phyloP scores from a whole-genome alignment of 2,329 filamentous ascomycete genomes.

The Macrophomina phaseolina region DNA sequence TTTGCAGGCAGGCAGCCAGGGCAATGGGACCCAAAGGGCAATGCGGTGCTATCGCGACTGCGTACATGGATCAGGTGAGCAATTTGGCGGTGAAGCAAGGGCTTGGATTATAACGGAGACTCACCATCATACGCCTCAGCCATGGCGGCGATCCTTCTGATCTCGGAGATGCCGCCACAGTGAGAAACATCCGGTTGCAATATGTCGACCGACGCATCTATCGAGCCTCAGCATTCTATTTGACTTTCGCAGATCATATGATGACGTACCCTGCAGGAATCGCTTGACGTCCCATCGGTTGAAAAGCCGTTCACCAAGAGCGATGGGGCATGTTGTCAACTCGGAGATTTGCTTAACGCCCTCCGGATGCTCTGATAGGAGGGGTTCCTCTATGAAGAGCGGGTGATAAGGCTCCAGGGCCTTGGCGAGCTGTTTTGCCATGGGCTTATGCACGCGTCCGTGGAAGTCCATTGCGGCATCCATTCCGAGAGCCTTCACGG shows the following conservation, averaged over 20 bases:
- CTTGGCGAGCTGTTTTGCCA: constrained; percentile 77
- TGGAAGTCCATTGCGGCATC: constrained; percentile 81
- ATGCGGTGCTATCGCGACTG: constrained; percentile 72
- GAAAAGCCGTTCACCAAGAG: constrained; percentile 74
- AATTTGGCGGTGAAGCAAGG: neutral
- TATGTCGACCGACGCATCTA: constrained; percentile 68
- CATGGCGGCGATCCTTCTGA: constrained; percentile 72
- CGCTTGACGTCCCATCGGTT: constrained; percentile 75
- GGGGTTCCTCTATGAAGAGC: constrained; percentile 77
- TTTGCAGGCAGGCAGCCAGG: constrained; percentile 72
- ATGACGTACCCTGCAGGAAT: constrained; percentile 62
- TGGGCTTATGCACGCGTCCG: constrained; percentile 77
- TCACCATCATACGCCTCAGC: constrained; percentile 69
- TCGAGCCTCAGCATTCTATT: constrained; percentile 12
- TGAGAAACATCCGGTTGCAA: constrained; percentile 76
- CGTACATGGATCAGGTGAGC: neutral
- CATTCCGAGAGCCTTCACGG: constrained; percentile 72
- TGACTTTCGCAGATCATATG: neutral
- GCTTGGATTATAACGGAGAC: constrained; percentile 3
- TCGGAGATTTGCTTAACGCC: constrained; percentile 66
- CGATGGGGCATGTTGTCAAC: constrained; percentile 68
- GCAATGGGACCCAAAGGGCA: constrained; percentile 76
- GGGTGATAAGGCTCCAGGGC: constrained; percentile 70
- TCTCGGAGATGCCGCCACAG: constrained; percentile 74
- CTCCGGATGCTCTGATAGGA: constrained; percentile 72